These are phyloP conservation scores for Leishmania arabica DNA, from an alignment of 208 protist genomes.

Conservation along the genomic window DNA sequence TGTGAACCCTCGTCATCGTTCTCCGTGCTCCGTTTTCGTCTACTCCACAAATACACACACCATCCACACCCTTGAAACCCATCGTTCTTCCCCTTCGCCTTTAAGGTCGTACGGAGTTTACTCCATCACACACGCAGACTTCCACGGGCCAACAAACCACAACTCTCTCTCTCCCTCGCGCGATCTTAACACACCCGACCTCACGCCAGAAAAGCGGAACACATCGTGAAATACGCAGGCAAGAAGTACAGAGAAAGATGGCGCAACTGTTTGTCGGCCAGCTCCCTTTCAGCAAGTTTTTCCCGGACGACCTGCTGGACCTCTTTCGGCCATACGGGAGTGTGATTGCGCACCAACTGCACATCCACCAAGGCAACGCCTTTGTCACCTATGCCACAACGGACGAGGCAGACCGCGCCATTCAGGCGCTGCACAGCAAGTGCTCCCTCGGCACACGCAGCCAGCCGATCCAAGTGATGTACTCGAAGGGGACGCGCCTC, in stretches of 20 bases:
- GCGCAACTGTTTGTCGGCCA: constrained; percentile 46
- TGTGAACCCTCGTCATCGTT: too few relatives aligned
- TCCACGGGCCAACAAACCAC: neutral
- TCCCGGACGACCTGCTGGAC: constrained; percentile 41
- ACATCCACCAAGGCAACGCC: constrained; percentile 48
- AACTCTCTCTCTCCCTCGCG: neutral
- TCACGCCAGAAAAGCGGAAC: neutral
- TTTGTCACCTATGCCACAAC: constrained; percentile 74
- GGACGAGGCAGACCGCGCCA: constrained; percentile 71
- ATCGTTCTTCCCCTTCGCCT: neutral
- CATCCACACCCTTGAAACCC: neutral
- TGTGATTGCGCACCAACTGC: constrained; percentile 42
- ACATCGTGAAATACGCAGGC: neutral
- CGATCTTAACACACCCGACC: neutral
- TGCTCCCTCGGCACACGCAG: constrained; percentile 63
- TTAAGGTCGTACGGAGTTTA: neutral
- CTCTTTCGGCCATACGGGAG: constrained; percentile 41
- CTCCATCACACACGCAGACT: neutral
- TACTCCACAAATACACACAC: too few relatives aligned
- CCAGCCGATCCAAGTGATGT: constrained; percentile 74
- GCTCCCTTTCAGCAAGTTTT: constrained; percentile 56
- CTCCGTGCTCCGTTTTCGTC: too few relatives aligned
- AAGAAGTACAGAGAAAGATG: constrained; percentile 7
- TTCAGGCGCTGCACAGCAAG: constrained; percentile 56
- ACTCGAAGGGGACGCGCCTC: constrained; percentile 57